Evolutionary conservation across 2,329 filamentous ascomycete species (phyloP).

Genomic region (Orbilia brochopaga): DNA sequence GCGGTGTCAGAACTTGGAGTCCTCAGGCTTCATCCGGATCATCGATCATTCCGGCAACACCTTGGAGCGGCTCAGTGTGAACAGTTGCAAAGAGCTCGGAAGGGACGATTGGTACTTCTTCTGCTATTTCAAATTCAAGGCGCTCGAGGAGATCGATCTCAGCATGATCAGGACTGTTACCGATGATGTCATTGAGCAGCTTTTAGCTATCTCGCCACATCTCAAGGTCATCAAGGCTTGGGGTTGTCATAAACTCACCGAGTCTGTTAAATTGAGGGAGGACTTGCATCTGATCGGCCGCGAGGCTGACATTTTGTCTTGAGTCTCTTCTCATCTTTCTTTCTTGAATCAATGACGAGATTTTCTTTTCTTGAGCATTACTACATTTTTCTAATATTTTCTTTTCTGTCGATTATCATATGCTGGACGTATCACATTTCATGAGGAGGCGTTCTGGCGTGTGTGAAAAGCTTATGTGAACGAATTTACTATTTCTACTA

Average conservation of each 20-base stretch:
- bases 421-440: no score
- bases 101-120: constrained; percentile 42
- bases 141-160: constrained; percentile 52
- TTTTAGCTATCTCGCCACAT: constrained; percentile 44
- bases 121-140: constrained; percentile 22
- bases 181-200: constrained; percentile 51
- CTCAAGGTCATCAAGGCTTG: constrained; percentile 52
- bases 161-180: constrained; percentile 53
- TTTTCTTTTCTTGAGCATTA: not conserved
- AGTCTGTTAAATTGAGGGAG: constrained; percentile 21
- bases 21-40: constrained; percentile 44
- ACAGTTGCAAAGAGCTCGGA: constrained; percentile 50
- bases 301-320: constrained; percentile 46
- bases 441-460: no score
- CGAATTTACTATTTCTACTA: no score
- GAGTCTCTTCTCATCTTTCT: not conserved
- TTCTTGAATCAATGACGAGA: not conserved
- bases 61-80: constrained; percentile 52
- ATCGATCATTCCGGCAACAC: constrained; percentile 51
- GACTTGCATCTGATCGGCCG: constrained; percentile 42
- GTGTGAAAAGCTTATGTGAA: no score
- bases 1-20: constrained; percentile 42
- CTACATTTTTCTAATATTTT: no score
- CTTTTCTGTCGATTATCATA: no score
- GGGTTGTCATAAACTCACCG: constrained; percentile 58